Conservation (phyloP, 768 basidiomycete species). For the Cubamyces lactineus region DNA sequence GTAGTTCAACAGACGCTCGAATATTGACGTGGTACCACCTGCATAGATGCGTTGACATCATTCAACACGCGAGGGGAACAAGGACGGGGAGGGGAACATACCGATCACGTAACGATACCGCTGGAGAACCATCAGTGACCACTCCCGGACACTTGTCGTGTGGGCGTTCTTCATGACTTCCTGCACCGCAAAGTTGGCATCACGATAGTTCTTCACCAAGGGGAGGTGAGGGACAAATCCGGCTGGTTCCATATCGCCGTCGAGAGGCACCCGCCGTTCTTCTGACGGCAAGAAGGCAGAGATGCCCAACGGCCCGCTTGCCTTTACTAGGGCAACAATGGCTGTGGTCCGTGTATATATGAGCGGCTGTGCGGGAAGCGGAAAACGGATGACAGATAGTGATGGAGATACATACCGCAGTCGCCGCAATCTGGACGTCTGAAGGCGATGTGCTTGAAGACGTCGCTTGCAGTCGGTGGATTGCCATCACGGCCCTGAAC, state of each 20-base stretch:
- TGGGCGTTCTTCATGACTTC: constrained; percentile 29
- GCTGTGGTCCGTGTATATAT: constrained; percentile 21
- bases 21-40: constrained; percentile 29
- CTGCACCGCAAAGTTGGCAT: constrained; percentile 30
- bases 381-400: neutral
- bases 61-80: neutral
- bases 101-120: constrained; percentile 42
- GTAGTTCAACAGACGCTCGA: constrained; percentile 31
- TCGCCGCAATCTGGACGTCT: constrained; percentile 40
- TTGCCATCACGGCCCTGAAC: constrained; percentile 25
- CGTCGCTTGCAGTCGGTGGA: constrained; percentile 28
- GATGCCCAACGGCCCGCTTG: constrained; percentile 38
- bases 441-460: constrained; percentile 41
- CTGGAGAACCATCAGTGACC: constrained; percentile 37
- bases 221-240: constrained; percentile 28
- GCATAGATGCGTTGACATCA: neutral
- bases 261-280: constrained; percentile 8
- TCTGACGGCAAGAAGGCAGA: constrained; percentile 40
- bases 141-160: constrained; percentile 32
- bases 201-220: constrained; percentile 27
- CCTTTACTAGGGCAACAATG: constrained; percentile 36
- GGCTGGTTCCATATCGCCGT: neutral
- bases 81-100: constrained; percentile 1
- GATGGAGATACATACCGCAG: constrained; percentile 28
- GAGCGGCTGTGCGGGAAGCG: neutral